Base-by-base conservation (phyloP, 257 asterid genomes). In the Capsicum chinense region DNA sequence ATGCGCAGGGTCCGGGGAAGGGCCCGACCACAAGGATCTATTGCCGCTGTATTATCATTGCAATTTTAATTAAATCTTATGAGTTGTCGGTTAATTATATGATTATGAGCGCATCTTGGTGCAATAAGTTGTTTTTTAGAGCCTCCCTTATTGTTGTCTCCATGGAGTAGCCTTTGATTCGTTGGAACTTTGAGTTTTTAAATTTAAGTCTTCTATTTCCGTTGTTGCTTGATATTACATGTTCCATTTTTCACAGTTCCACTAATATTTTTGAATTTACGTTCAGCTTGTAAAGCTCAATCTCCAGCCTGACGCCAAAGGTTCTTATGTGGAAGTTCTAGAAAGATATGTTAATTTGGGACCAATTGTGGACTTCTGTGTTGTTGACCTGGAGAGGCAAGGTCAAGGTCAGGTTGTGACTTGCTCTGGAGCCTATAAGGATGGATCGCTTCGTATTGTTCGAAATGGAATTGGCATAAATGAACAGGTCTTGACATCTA, bases 401-500 rank as follows among this genome's bases (percentile, higher is more conserved):
- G 98, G 99, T 87, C 99, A 93, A 90, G 99, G 98, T 83, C 98
- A 95, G 92, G 99, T 95, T 84, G 99, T 95, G 83, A 95, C 98
- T 76, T 95, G 98, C 91, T 93, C 97, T n/a, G 98, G 99, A 85
- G 98, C 99, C 84, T 95, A 90, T 85, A 93, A 93, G 89, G 98
- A 95, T 87, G 98, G 98, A 79, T 95, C 98, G 63, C 92, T 95
- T 83, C 96, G 98, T 81, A 89, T 95, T 79, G 97, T 95, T 82
- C 97, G 97, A 62, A 93, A 95, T 90, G 98, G 98, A 82, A 95
- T 95, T 54, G 98, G 98, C 67, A 95, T 95, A 70, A 95, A 93
- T 84, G 99, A 93, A 86, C 99, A 93, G 97, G 98, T 93, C 79
- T 84, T 59, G 33, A 78, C 62, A 21, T 42, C 67, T 69, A 67